These are phyloP conservation scores for Phlyctochytrium planicorne DNA, from an alignment of 192 early-diverging fungal genomes.

Conservation along the genomic window DNA sequence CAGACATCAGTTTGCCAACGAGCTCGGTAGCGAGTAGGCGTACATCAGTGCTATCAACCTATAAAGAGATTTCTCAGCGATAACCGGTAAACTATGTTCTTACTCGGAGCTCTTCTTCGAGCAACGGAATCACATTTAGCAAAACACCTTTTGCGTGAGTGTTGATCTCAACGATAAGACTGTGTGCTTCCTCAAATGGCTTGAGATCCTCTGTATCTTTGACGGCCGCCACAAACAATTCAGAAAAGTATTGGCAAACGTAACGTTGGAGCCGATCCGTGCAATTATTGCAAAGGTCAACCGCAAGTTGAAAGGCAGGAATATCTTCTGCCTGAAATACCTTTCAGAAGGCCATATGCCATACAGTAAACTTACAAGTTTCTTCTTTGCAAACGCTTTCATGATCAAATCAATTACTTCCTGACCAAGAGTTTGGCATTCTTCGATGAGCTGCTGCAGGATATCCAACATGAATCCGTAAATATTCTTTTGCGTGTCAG, in stretches of 20 bases:
- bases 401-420: slow-evolving; percentile 88
- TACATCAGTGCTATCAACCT: slow-evolving; percentile 73
- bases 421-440: slow-evolving; percentile 63
- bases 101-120: slow-evolving; percentile 88
- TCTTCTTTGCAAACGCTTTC: slow-evolving; percentile 68
- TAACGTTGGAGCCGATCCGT: slow-evolving; percentile 86
- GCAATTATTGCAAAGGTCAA: slow-evolving; percentile 73
- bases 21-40: slow-evolving; percentile 74
- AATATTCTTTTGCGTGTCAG: slow-evolving; percentile 72
- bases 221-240: slow-evolving; percentile 67
- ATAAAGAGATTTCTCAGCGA: slow-evolving; percentile 12
- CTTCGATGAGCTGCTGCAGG: slow-evolving; percentile 79
- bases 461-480: slow-evolving; percentile 79
- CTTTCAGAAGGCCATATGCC: neutral
- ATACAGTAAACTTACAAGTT: slow-evolving; percentile 35
- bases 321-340: slow-evolving; percentile 47
- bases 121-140: slow-evolving; percentile 86
- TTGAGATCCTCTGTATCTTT: slow-evolving; percentile 31
- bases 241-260: slow-evolving; percentile 90
- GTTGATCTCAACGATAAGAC: slow-evolving; percentile 81
- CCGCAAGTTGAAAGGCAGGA: slow-evolving; percentile 72
- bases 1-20: slow-evolving; percentile 87
- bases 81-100: neutral
- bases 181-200: slow-evolving; percentile 64
- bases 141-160: slow-evolving; percentile 70